Evolutionary conservation across 75 land plant genomes (phyloP), one percentile per base, ranked within the genome.

Genomic region (Cupressus sempervirens): DNA sequence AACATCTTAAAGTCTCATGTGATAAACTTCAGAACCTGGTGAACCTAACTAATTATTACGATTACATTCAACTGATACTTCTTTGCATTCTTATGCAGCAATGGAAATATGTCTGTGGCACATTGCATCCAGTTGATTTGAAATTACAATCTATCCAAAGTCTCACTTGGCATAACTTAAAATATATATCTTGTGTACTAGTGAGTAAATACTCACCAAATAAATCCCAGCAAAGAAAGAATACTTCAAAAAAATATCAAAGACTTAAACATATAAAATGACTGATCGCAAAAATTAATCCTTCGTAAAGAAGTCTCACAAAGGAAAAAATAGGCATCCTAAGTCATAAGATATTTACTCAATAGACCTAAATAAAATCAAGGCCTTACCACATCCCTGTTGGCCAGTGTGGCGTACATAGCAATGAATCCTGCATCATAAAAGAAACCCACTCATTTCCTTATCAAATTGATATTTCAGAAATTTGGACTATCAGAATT

Each of bases 331-430:
- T 58, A 58, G 65, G 23, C 26, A 58, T 58, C 65, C 65, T 18
- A 43, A 46, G 23, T 9, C 45, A 80, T 46, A 82, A 36, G 20
- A 29, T 9, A 16, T 53, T 50, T 16, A 16, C 14, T 20, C 30
- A 68, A 23, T 41, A 81, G 36, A 82, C 35, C 52, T 32, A 43
- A 50, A 20, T 50, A 30, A 82, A 73, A 40, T 7, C 29, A 83
- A 72, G 76, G 36, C 29, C 89, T 32, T 88, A 90, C 91, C 85
- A 94, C 96, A 84, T 94, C 96, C 86, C 96, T 81, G 93, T 89
- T 94, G 14, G 94, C 94, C 52, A 94, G 91, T 72, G 94, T 94
- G 45, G 95, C 95, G 87, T 92, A 84, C 94, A 94, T 91, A 40
- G 96, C 96, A 88, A 94, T 94, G 79, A 87, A 91, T 15, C 96